phyloP scores from a whole-genome alignment of 2,329 filamentous ascomycete species.

The Curvularia sp. region DNA sequence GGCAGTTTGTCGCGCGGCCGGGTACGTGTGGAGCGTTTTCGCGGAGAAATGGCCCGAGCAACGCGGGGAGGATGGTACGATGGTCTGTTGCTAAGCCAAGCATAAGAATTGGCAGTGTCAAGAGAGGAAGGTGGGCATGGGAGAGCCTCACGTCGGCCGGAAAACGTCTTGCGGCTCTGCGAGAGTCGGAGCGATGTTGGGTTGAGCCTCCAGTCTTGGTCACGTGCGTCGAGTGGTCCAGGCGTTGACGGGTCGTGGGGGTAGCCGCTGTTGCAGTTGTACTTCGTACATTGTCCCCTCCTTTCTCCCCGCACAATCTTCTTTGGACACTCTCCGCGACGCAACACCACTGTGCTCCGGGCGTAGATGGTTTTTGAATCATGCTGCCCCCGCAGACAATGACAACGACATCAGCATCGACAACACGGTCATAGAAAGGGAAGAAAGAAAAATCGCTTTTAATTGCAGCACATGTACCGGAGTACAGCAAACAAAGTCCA shows the following conservation, averaged over 20 bases:
- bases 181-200: slow-evolving; percentile 25
- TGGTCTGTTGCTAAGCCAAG: slow-evolving; percentile 11
- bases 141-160: background rate
- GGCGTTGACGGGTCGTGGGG: slow-evolving; percentile 16
- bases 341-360: background rate
- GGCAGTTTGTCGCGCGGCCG: slow-evolving; percentile 4
- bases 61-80: slow-evolving; percentile 3
- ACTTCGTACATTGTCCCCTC: background rate
- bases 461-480: slow-evolving; percentile 22
- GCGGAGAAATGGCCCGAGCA: background rate
- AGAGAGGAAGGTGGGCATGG: slow-evolving; percentile 1
- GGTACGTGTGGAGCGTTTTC: slow-evolving; percentile 4
- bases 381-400: background rate
- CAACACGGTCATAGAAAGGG: background rate
- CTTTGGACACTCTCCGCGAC: background rate
- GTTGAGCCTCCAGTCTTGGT: slow-evolving; percentile 21
- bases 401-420: background rate
- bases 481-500: slow-evolving; percentile 30
- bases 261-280: slow-evolving; percentile 8
- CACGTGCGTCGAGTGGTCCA: slow-evolving; percentile 22
- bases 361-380: background rate
- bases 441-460: slow-evolving; percentile 22
- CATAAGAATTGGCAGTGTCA: slow-evolving; percentile 1
- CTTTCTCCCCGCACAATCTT: slow-evolving; percentile 22
- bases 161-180: background rate